phyloP scores from a whole-genome alignment of 345 rosid species.

The Murraya paniculata region DNA sequence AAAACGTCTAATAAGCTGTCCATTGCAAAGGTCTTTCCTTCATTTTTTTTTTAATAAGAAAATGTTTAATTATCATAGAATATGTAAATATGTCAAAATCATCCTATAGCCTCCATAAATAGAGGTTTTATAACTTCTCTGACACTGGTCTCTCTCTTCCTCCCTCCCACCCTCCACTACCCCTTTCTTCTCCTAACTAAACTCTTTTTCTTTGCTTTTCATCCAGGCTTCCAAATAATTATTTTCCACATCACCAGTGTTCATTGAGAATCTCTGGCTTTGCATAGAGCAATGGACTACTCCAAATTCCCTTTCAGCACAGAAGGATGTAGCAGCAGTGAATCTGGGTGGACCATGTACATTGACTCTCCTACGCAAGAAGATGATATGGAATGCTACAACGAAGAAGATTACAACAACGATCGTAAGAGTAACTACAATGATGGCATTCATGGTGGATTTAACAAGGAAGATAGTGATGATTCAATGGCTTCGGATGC shows the following conservation, averaged over 20 bases:
- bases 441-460: conserved; percentile 8
- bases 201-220: background rate
- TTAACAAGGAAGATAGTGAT: conserved; percentile 53
- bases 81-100: conserved; percentile 21
- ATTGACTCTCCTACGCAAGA: conserved; percentile 52
- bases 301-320: conserved; percentile 29
- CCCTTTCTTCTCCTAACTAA: background rate
- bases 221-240: background rate
- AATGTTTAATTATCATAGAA: conserved; percentile 20
- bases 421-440: conserved; percentile 1
- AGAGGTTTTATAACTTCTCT: background rate
- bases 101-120: conserved; percentile 11
- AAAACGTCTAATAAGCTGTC: background rate
- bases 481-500: conserved; percentile 87
- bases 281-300: conserved; percentile 26
- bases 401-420: conserved; percentile 12
- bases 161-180: background rate
- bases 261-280: conserved; percentile 12
- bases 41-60: background rate
- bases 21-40: conserved; percentile 1
- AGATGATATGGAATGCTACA: conserved; percentile 35
- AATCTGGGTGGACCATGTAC: conserved; percentile 84
- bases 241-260: background rate
- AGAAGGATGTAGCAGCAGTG: conserved; percentile 81
- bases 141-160: conserved; percentile 5